Conservation (phyloP, 2,329 filamentous ascomycete species). For the Phyllosticta paracitricarpa region DNA sequence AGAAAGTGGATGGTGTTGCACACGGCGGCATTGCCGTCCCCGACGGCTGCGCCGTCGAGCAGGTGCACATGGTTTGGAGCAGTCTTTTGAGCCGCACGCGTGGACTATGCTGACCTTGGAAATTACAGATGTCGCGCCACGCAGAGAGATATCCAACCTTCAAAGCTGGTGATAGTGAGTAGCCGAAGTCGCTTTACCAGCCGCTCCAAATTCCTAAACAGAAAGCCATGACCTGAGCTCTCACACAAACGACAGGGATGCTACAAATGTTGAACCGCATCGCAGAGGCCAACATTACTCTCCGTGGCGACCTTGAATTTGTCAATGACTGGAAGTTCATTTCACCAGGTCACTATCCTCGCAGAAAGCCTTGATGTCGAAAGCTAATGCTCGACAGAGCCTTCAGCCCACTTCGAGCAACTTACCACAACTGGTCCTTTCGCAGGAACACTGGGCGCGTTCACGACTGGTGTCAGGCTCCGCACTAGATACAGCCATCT, state of each 20-base stretch:
- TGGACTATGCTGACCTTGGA: conserved; percentile 10
- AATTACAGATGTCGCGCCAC: conserved; percentile 44
- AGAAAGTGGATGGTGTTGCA: conserved; percentile 34
- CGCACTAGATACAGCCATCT: conserved; percentile 44
- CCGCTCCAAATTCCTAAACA: background rate
- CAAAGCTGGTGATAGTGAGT: conserved; percentile 40
- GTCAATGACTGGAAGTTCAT: conserved; percentile 47
- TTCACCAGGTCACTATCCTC: conserved; percentile 26
- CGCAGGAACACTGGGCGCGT: conserved; percentile 44
- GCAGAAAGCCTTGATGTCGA: background rate
- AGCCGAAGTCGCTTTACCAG: background rate
- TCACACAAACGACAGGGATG: conserved; percentile 29
- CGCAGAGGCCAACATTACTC: conserved; percentile 27
- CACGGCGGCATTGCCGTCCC: conserved; percentile 35
- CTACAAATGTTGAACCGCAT: conserved; percentile 40
- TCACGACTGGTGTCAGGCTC: conserved; percentile 44
- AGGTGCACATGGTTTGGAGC: conserved; percentile 46
- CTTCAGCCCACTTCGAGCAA: conserved; percentile 40
- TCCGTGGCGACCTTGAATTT: conserved; percentile 45
- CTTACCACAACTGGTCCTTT: conserved; percentile 47
- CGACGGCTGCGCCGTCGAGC: conserved; percentile 41
- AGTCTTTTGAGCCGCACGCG: background rate
- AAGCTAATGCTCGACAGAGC: conserved; percentile 16
- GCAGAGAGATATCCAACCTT: conserved; percentile 47
- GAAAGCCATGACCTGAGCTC: conserved; percentile 8